These are phyloP conservation scores for Fusarium udum DNA, from an alignment of 2,329 filamentous ascomycete genomes.

Conservation along the genomic window DNA sequence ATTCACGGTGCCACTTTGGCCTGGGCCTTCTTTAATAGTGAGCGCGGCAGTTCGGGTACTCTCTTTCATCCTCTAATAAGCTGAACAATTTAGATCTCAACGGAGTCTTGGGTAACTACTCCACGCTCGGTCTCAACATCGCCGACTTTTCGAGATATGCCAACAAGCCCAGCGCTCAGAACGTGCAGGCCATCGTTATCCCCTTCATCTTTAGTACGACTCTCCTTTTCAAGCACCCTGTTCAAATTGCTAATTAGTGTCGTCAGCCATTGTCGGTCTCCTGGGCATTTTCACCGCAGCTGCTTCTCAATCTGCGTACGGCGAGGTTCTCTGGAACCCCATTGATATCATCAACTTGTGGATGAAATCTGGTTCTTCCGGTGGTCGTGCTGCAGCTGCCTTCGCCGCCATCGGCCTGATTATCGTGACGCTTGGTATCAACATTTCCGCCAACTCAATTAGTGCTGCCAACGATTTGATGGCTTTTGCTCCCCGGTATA, in stretches of 20 bases:
- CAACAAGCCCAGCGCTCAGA: constrained; percentile 7
- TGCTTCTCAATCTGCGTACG: not conserved
- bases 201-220: not conserved
- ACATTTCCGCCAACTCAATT: constrained; percentile 10
- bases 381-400: constrained; percentile 7
- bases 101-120: constrained; percentile 9
- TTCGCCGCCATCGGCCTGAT: constrained; percentile 3
- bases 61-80: not conserved
- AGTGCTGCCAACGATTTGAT: constrained; percentile 10
- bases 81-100: not conserved
- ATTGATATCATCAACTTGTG: constrained; percentile 1
- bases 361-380: constrained; percentile 1
- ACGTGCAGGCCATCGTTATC: constrained; percentile 2
- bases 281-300: constrained; percentile 7
- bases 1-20: constrained; percentile 5
- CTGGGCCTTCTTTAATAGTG: constrained; percentile 2
- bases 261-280: not conserved
- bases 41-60: not conserved
- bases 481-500: constrained; percentile 11
- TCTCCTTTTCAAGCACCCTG: not conserved
- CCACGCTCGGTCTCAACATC: constrained; percentile 3
- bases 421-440: not conserved
- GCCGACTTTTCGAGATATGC: constrained; percentile 12
- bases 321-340: constrained; percentile 1
- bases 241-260: not conserved